Percentiles rank a stretch among this genome's conserved stretches.
phyloP scores from a whole-genome alignment of 2,329 filamentous ascomycete genomes.

The Aureobasidium sp. region DNA sequence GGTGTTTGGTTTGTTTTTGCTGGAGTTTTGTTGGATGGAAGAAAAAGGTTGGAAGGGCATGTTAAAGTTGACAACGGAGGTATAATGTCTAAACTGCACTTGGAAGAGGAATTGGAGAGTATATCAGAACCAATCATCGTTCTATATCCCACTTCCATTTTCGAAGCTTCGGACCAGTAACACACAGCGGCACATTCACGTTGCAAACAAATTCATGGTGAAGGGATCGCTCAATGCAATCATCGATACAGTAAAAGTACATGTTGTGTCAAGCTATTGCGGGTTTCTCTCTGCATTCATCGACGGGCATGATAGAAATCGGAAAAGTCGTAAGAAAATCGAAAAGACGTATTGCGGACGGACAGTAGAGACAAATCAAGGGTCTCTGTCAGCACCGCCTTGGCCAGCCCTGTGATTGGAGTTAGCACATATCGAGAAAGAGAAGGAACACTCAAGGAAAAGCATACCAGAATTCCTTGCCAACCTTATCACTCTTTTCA shows the following conservation, averaged over 20 bases:
- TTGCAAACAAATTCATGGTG: background rate
- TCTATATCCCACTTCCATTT: too few species aligned
- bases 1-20: background rate
- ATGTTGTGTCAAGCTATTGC: background rate
- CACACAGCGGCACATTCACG: background rate
- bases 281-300: background rate
- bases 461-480: slow-evolving; percentile 29
- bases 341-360: background rate
- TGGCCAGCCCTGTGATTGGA: slow-evolving; percentile 5
- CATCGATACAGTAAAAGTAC: slow-evolving; percentile 4
- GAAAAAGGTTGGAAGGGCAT: background rate
- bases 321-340: slow-evolving; percentile 1
- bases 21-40: background rate
- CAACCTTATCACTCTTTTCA: slow-evolving; percentile 37
- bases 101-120: too few species aligned
- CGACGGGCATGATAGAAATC: background rate
- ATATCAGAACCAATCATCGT: background rate
- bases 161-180: too few species aligned
- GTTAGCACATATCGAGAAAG: background rate
- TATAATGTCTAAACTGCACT: background rate
- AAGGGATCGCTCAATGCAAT: background rate
- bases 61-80: too few species aligned
- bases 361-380: background rate
- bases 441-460: background rate
- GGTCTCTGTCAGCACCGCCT: slow-evolving; percentile 11